Evolutionary conservation across 352 stramenopile species (phyloP).

Genomic region (Pythium guiyangense): DNA sequence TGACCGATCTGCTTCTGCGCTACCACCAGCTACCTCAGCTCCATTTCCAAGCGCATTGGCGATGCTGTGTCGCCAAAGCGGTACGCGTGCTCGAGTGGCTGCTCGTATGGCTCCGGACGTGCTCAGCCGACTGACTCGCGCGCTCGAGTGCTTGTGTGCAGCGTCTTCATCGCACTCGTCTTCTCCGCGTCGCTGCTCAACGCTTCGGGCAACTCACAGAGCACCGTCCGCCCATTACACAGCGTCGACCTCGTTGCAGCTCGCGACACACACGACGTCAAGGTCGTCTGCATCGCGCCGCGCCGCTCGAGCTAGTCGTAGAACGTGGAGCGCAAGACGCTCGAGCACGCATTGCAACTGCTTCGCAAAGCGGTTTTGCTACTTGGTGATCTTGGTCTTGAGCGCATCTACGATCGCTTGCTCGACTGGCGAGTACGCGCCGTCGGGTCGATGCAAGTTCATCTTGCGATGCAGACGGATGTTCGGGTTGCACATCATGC

Average conservation of each 20-base stretch:
- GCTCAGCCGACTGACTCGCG: background rate
- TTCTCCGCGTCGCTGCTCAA: background rate
- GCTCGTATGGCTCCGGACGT: background rate
- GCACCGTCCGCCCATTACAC: too few relatives aligned
- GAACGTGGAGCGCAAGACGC: too few relatives aligned
- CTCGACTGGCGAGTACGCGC: conserved; percentile 39
- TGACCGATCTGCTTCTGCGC: background rate
- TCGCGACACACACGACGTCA: too few relatives aligned
- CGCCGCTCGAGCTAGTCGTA: too few relatives aligned
- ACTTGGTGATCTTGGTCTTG: background rate
- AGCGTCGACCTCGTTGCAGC: too few relatives aligned
- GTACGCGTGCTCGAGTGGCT: background rate
- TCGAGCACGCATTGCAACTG: too few relatives aligned
- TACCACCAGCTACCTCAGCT: background rate
- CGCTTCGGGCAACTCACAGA: background rate
- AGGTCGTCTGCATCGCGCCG: too few relatives aligned
- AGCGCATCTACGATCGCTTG: conserved; percentile 35
- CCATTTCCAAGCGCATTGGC: background rate
- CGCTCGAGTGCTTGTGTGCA: background rate
- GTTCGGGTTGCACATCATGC: conserved; percentile 74
- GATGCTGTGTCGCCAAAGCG: background rate
- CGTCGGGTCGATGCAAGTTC: conserved; percentile 26
- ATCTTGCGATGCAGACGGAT: conserved; percentile 42
- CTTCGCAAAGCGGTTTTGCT: background rate
- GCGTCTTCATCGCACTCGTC: background rate